Conservation (phyloP, 345 rosid species). For the Populus euphratica region DNA sequence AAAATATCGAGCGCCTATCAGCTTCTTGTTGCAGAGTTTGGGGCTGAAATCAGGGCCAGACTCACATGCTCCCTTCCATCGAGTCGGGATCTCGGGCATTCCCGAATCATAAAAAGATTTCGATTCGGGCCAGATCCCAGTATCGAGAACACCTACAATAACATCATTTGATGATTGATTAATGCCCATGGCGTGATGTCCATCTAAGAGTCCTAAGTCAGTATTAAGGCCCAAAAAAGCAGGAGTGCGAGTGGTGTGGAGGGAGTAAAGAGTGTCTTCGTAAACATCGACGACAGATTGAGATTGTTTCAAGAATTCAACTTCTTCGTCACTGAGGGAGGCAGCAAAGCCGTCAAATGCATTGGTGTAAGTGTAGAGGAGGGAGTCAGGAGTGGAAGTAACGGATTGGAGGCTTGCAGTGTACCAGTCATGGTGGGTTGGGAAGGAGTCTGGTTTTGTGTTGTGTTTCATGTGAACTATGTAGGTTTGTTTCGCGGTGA, state of each 20-base stretch:
- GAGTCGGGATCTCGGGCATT: constrained; percentile 62
- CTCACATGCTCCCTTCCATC: constrained; percentile 76
- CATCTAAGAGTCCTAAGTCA: constrained; percentile 33
- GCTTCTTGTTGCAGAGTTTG: constrained; percentile 64
- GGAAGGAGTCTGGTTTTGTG: constrained; percentile 49
- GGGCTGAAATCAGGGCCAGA: constrained; percentile 62
- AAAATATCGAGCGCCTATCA: constrained; percentile 76
- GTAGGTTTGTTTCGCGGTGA: constrained; percentile 46
- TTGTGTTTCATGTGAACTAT: constrained; percentile 70
- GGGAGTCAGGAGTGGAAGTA: constrained; percentile 38
- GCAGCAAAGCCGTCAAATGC: constrained; percentile 77
- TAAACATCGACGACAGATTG: constrained; percentile 59
- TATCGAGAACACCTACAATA: constrained; percentile 74
- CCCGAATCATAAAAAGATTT: constrained; percentile 56
- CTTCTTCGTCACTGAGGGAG: constrained; percentile 51
- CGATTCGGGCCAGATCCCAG: constrained; percentile 91
- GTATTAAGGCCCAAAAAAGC: constrained; percentile 66
- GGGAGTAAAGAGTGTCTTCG: constrained; percentile 65
- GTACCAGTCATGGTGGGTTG: constrained; percentile 74
- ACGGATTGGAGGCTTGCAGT: constrained; percentile 50
- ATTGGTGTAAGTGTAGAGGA: constrained; percentile 59
- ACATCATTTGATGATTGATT: constrained; percentile 47
- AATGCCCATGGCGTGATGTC: constrained; percentile 29
- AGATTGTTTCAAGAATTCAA: constrained; percentile 42
- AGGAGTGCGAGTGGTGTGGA: constrained; percentile 81